Evolutionary conservation across 805 yeast genomes (phyloP).

Genomic region (Cyberlindnera subsufficiens): DNA sequence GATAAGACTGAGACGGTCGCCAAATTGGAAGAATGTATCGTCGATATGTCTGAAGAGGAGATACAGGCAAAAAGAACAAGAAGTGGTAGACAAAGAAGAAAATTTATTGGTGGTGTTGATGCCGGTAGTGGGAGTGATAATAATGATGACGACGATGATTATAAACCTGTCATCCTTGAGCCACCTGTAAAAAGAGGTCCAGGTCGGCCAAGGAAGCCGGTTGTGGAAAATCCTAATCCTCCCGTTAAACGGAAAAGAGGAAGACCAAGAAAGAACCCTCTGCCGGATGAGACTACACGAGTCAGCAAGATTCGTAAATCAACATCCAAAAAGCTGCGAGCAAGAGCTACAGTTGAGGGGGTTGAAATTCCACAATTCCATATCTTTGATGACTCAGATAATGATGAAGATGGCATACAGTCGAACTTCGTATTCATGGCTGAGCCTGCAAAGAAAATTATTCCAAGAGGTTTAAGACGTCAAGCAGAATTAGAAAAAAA

Average conservation of each 20-base stretch:
- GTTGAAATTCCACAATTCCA: background rate
- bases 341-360: background rate
- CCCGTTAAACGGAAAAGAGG: constrained; percentile 2
- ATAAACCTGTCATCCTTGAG: background rate
- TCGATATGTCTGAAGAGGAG: background rate
- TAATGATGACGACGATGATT: too few relatives aligned
- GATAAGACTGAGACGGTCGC: background rate
- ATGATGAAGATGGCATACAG: background rate
- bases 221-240: background rate
- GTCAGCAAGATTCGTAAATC: background rate
- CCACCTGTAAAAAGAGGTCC: constrained; percentile 1
- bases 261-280: constrained; percentile 2
- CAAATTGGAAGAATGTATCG: background rate
- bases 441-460: background rate
- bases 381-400: background rate
- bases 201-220: constrained; percentile 1
- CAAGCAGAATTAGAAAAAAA: background rate
- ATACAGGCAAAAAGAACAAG: background rate
- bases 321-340: background rate
- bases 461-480: background rate
- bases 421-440: background rate
- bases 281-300: background rate
- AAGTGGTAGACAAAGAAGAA: too few relatives aligned
- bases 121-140: too few relatives aligned
- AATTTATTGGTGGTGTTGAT: too few relatives aligned